Base-by-base conservation (phyloP, 768 basidiomycete species). In the Clitopilus hobsonii region DNA sequence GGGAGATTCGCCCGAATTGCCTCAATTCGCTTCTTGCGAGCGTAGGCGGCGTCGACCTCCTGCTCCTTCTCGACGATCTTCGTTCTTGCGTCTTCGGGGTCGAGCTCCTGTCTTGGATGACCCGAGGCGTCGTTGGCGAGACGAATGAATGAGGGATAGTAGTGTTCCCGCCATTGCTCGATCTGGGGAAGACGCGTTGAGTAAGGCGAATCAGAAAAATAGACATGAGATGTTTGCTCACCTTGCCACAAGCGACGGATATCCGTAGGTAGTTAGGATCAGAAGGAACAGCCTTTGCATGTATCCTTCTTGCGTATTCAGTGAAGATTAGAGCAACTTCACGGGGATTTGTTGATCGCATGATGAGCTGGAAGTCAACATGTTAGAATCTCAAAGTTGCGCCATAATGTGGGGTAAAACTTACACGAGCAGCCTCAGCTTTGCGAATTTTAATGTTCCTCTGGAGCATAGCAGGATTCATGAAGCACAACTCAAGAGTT, bases 361-460 rank as follows among this genome's bases (percentile, higher is more conserved):
- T 90, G 62, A 99, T 97, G 53, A 98, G 79, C 94, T 96, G 38
- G 29, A 22, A 20, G 6, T 22, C 36, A 38, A 5, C 52, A 14
- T 6, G 27, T 27, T 7, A 56, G 32, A 54, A 22, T 7, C 8
- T 26, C 22, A 28, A 13, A 47, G 14, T 6, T 8, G 1, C 20
- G 6, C 22, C 24, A 24, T 47, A 58, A 23, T 51, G 38, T 36
- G 48, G 18, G 5, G 45, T 27, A 25, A n/a, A n/a, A n/a, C 86
- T 54, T 65, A 94, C 95, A 60, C 73, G 63, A 1, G 94, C 93
- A 47, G 96, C 94, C 60, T 86, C 83, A 1, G 93, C 94, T 66
- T 94, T 94, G 56, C 95, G 82, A 58, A 99, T 99, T 74, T 99
- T 98, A 67, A 97, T 85, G 67, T 97, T 95, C 63, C 80, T 71